Base-by-base conservation (phyloP, 768 basidiomycete genomes). In the Cystobasidium tubakii region DNA sequence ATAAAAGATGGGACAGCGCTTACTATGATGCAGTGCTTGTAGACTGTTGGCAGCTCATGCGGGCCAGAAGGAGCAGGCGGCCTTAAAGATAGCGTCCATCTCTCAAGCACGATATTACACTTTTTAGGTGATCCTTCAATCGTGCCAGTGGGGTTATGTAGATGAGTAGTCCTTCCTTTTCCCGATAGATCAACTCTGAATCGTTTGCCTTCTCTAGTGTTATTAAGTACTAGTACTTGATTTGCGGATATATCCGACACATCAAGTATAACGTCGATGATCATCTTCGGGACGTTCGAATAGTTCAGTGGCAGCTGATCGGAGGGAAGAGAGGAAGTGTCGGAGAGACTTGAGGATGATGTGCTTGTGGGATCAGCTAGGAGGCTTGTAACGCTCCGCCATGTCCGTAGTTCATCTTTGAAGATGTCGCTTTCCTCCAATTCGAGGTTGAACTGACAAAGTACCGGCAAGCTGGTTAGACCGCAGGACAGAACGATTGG, bases 371-470 rank as follows among this genome's bases (percentile, higher is more conserved):
- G 31, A 9, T 73, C 27, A 17, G 44, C 0, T 31, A 77, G 66
- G 12, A 54, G 27, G 31, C 10, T 53, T 13, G 75, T 67, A 9
- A 75, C 42, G 1, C 77, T 78, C 25, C 77, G 57, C 79, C 79
- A 79, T 1, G 76, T 75, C 46, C 57, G 36, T 31, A 79, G 75
- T 46, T 79, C 77, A n/a, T 74, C 34, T 17, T 74, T 73, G 43
- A 76, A 78, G 2, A 72, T 29, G 21, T 77, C 77, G 1, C 46
- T 74, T 42, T 79, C 79, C 6, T 78, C 75, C 0, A 78, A 66
- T 53, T 78, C 78, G 50, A 79, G 73, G 66, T 78, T 79, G 76
- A 79, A 79, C 79, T 79, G 73, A 43, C 39, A 39, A n/a, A n/a
- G n/a, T 39, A 39, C 6, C 39, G 39, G 39, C 39, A 39, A 39